Evolutionary conservation across 306 rosid species (phyloP).

Genomic region (Malus fusca): DNA sequence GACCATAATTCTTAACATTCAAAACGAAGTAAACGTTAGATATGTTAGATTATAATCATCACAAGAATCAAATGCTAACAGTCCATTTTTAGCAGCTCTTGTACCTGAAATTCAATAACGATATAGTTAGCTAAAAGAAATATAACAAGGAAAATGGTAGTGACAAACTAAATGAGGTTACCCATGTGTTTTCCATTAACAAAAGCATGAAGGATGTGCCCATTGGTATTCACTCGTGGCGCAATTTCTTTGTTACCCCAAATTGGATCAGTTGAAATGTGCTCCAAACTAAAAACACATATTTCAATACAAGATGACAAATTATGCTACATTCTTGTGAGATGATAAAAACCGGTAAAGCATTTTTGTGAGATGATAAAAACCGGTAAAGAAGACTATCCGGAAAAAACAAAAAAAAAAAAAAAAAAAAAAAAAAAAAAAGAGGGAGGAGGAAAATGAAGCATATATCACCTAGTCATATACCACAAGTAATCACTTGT

Average conservation of each 20-base stretch:
- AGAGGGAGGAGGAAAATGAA: neutral
- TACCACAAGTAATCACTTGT: slow-evolving; percentile 15
- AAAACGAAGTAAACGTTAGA: neutral
- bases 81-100: neutral
- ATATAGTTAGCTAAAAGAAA: neutral
- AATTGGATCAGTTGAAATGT: neutral
- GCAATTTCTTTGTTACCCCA: neutral
- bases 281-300: neutral
- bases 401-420: neutral
- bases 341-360: neutral
- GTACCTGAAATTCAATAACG: neutral
- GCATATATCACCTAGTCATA: neutral
- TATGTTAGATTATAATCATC: neutral
- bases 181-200: neutral
- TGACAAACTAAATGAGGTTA: neutral
- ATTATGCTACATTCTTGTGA: neutral
- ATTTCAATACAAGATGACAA: neutral
- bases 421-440: too few species aligned
- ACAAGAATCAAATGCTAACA: neutral
- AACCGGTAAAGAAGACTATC: neutral
- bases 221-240: neutral
- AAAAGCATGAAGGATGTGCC: slow-evolving; percentile 11
- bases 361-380: neutral
- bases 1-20: neutral
- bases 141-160: neutral